Conservation (phyloP, 805 yeast species). For the Yamadazyma laniorum region DNA sequence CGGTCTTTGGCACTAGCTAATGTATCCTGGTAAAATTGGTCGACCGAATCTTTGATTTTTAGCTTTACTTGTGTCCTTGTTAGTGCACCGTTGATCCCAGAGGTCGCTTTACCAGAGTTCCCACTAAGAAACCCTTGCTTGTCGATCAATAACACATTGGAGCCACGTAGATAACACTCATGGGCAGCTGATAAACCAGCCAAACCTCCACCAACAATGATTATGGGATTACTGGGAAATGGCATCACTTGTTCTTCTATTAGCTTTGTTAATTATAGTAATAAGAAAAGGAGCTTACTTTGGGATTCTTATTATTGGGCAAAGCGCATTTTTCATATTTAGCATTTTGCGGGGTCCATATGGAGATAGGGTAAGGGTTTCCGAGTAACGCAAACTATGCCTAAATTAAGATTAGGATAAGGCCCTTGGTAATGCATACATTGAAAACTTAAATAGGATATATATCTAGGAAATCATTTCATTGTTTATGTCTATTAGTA, state of each 20-base stretch:
- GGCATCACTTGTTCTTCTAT: slow-evolving; percentile 1
- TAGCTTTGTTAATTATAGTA: not conserved
- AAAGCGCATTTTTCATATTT: not conserved
- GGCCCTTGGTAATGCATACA: too few species aligned
- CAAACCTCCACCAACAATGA: slow-evolving; percentile 64
- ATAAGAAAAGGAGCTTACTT: slow-evolving; percentile 3
- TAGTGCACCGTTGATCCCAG: slow-evolving; percentile 71
- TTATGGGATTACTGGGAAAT: slow-evolving; percentile 37
- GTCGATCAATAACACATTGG: slow-evolving; percentile 53
- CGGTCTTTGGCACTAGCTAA: slow-evolving; percentile 60
- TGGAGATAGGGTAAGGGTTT: too few species aligned
- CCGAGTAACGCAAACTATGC: too few species aligned
- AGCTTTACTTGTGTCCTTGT: slow-evolving; percentile 57
- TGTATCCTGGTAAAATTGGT: slow-evolving; percentile 64
- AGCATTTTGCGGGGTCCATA: slow-evolving; percentile 10
- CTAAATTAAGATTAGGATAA: too few species aligned
- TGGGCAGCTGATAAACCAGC: slow-evolving; percentile 66
- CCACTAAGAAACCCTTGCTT: slow-evolving; percentile 63
- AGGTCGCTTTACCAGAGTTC: slow-evolving; percentile 64
- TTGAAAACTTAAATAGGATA: too few species aligned
- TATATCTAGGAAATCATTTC: too few species aligned
- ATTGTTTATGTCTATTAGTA: too few species aligned
- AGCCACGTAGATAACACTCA: slow-evolving; percentile 52
- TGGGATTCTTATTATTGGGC: slow-evolving; percentile 5
- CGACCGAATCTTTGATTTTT: slow-evolving; percentile 54